Evolutionary conservation across 495 filamentous ascomycete genomes (phyloP), one percentile per base, ranked within the genome.

Genomic region (Melanomma pulvis-pyrius): DNA sequence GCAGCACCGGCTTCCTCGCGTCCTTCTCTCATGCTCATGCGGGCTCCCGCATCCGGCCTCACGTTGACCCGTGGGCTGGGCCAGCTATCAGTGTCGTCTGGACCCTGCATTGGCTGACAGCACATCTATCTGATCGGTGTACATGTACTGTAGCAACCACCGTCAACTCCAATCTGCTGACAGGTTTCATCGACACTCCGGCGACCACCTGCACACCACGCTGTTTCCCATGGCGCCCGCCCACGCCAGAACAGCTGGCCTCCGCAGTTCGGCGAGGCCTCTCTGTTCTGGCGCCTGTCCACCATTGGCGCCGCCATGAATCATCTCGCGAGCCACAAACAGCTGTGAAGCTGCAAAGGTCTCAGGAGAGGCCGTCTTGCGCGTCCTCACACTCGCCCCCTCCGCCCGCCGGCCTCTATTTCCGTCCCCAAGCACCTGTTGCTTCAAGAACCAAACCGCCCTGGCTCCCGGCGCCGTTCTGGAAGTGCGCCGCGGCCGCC

Each of bases 321-420:
- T 44, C 39, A 15, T 32, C 24, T 11, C 48, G 22, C 48, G 24
- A 54, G 51, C 51, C 51, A 54, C 46, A 67, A 61, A 61, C 64
- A 57, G 12, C 12, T 56, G 8, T 67, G 64, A 67, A 32, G 64
- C 64, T 50, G 64, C 49, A 25, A 36, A 51, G 51, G 64, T 67
- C 34, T 61, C 58, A 57, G 13, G 29, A 32, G 6, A 41, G 24
- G 32, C 19, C 24, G 6, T 54, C 46, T 29, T 8, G 24, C 9
- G 17, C 39, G 53, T 13, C 29, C 21, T 22, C 53, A 15, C 22
- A 30, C 17, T 12, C 5, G 5, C 30, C 30, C 30, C 30, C 30
- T 34, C 30, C 4, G 30, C 5, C 30, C 30, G 4, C 12, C 30
- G 30, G 5, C 30, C 12, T 34, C 30, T 34, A 34, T 34, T 34